Conservation (phyloP, 2,329 filamentous ascomycete genomes). For the Diplodia seriata region DNA sequence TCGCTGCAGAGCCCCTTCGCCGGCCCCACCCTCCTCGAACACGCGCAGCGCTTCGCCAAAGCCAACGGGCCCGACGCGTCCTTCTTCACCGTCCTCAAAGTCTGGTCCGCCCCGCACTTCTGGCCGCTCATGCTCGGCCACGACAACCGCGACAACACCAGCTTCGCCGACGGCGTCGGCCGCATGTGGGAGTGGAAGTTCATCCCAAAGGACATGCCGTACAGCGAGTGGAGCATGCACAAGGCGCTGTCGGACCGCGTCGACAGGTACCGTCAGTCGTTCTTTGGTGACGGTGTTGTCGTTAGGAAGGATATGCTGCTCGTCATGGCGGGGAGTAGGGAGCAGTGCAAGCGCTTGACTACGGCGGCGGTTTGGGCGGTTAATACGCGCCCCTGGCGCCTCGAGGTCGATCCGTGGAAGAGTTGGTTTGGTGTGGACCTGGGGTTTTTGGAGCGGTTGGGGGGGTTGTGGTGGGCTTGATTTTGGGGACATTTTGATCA, state of each 20-base stretch:
- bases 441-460: slow-evolving; percentile 53
- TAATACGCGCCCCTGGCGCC: slow-evolving; percentile 57
- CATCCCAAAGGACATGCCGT: slow-evolving; percentile 56
- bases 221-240: slow-evolving; percentile 55
- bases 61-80: slow-evolving; percentile 39
- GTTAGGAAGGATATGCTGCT: slow-evolving; percentile 54
- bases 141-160: slow-evolving; percentile 44
- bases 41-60: slow-evolving; percentile 43
- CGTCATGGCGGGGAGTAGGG: too few relatives aligned
- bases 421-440: slow-evolving; percentile 59
- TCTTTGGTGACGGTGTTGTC: slow-evolving; percentile 42
- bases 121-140: slow-evolving; percentile 56
- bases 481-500: not conserved
- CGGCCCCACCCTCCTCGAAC: slow-evolving; percentile 45
- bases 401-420: slow-evolving; percentile 60
- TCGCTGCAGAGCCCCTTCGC: slow-evolving; percentile 45
- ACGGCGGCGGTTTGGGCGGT: slow-evolving; percentile 54
- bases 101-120: slow-evolving; percentile 59
- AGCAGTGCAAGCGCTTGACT: slow-evolving; percentile 48
- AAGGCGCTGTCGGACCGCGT: slow-evolving; percentile 44
- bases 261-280: slow-evolving; percentile 39
- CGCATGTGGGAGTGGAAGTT: slow-evolving; percentile 59
- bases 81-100: slow-evolving; percentile 56
- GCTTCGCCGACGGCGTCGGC: slow-evolving; percentile 53
- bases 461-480: slow-evolving; percentile 48